These are phyloP conservation scores for Endogone sp. DNA, from an alignment of 192 early-diverging fungal genomes.

Conservation along the genomic window DNA sequence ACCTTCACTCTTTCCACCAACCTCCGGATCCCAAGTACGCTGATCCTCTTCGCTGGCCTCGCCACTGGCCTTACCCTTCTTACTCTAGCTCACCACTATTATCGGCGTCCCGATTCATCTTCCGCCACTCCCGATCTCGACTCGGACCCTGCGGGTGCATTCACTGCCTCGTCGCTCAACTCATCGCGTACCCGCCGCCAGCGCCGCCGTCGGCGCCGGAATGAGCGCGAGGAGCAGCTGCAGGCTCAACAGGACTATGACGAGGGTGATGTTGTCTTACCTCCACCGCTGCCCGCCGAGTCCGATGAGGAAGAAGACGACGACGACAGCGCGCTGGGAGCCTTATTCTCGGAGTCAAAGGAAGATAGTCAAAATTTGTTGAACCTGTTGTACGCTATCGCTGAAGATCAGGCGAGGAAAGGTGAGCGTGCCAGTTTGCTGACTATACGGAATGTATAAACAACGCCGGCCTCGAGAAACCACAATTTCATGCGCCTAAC, in stretches of 20 bases:
- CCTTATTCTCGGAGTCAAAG: constrained; percentile 46
- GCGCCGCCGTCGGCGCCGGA: neutral
- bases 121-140: constrained; percentile 10
- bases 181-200: neutral
- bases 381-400: constrained; percentile 75
- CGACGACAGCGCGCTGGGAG: constrained; percentile 40
- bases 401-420: constrained; percentile 83
- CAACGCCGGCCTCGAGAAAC: neutral
- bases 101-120: neutral
- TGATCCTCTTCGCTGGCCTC: constrained; percentile 30
- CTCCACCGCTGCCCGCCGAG: neutral
- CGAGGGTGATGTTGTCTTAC: constrained; percentile 9
- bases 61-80: constrained; percentile 31
- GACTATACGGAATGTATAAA: neutral
- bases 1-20: too few species aligned
- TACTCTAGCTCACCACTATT: constrained; percentile 30
- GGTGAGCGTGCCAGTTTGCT: constrained; percentile 39
- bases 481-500: neutral
- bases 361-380: constrained; percentile 63
- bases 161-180: neutral
- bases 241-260: constrained; percentile 12
- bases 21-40: constrained; percentile 19
- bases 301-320: constrained; percentile 35
- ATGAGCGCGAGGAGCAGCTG: neutral
- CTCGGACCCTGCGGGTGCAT: constrained; percentile 1